Evolutionary conservation across 495 filamentous ascomycete species (phyloP).

Genomic region (Hypoxylon crocopeplum): DNA sequence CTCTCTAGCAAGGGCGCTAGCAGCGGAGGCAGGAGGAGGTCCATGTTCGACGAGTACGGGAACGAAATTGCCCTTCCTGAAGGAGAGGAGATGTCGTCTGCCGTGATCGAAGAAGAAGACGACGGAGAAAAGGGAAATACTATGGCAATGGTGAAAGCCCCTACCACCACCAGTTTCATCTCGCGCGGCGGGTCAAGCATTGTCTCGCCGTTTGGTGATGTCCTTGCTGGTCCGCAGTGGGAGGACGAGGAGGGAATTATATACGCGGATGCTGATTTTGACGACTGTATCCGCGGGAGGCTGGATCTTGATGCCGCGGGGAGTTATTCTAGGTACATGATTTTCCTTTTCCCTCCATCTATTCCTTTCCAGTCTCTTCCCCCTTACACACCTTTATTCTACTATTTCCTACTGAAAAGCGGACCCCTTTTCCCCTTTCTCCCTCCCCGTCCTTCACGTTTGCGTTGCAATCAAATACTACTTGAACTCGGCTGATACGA

Average conservation of each 20-base stretch:
- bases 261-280: slow-evolving; percentile 56
- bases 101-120: slow-evolving; percentile 12
- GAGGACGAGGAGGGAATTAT: slow-evolving; percentile 67
- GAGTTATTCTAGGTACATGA: slow-evolving; percentile 71
- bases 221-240: slow-evolving; percentile 83
- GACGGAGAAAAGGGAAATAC: no score
- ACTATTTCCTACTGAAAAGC: not conserved
- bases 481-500: not conserved
- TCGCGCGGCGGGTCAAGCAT: slow-evolving; percentile 84
- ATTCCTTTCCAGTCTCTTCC: not conserved
- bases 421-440: not conserved
- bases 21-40: slow-evolving; percentile 32
- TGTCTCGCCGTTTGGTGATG: slow-evolving; percentile 76
- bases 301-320: slow-evolving; percentile 76
- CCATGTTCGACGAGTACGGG: slow-evolving; percentile 54
- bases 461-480: no score
- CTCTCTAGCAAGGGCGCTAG: no score
- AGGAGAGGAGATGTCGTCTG: slow-evolving; percentile 1
- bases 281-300: slow-evolving; percentile 60
- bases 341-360: not conserved
- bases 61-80: slow-evolving; percentile 53
- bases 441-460: not conserved
- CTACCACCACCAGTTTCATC: slow-evolving; percentile 50
- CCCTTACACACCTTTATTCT: not conserved
- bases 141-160: not conserved